Base-by-base conservation (phyloP, 306 rosid species). In the Vigna radiata region DNA sequence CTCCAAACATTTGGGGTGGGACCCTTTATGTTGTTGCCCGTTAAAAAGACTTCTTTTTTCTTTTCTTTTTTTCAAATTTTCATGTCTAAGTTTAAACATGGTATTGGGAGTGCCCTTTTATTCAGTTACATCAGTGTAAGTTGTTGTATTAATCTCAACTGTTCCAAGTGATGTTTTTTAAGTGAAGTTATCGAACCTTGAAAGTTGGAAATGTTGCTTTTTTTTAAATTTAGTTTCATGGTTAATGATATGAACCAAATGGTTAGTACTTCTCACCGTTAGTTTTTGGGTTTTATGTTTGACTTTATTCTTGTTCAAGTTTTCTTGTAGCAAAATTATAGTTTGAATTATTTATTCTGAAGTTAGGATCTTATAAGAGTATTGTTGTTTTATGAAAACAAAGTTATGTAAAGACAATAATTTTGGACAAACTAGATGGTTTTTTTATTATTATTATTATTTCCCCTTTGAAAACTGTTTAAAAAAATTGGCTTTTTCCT, bases 21-120 rank as follows among this genome's bases (percentile, higher is more conserved):
- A 36, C 88, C 85, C 78, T 21, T 5, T 19, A 14, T 68, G 79
- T 72, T 19, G 19, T 69, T 83, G 81, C 73, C 80, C 77, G 77
- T 82, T 58, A 59, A 52, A 59, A 52, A 25, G 29, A 23, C 19
- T 11, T 43, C 52, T 59, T 81, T 37, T 8, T 39, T 37, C n/a
- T n/a, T n/a, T n/a, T n/a, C n/a, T 6, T 36, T 37, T 39, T 39
- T 70, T 77, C 72, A 77, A 77, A 77, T 21, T 71, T 67, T 54
- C 13, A 81, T 65, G 66, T 73, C 21, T 2, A 80, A 73, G 69
- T 72, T 79, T 25, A 52, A 50, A 48, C 76, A 11, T 47, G 7
- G 27, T 18, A 8, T 18, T 23, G 29, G 18, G 7, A 4, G 8
- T 31, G 2, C 68, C 16, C 25, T 49, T 43, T 64, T 43, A 2